Evolutionary conservation across 441 rosid species (phyloP), one percentile per base, ranked within the genome.

Genomic region (Arabidopsis lyrata): DNA sequence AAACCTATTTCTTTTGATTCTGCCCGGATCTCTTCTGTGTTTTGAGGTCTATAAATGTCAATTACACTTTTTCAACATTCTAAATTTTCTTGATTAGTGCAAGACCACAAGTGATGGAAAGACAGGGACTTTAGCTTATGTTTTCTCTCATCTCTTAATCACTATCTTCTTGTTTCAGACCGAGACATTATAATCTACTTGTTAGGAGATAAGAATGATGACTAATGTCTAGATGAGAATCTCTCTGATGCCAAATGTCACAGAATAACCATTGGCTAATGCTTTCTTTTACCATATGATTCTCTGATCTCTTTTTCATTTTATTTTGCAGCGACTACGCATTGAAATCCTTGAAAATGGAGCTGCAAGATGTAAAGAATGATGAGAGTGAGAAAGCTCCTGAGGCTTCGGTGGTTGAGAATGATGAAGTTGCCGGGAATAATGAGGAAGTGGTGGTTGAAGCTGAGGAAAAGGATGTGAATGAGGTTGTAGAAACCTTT

Each of bases 151-250:
- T 29, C 31, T 42, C 16, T 42, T 42, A 5, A 42, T 14, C 31
- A 29, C 16, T 13, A 42, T 42, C 6, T 42, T 14, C 36, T 29
- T 48, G 27, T 67, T 12, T 41, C 12, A 36, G 79, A 69, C 70
- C 69, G 75, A 74, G 79, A 76, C 75, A 76, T 76, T 75, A 76
- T 70, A 68, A 22, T 75, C 71, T 63, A 66, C 44, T 58, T 24
- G 49, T 9, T 36, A 1, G 41, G 70, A 31, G 78, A 66, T 74
- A 49, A 52, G 44, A 59, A 66, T 76, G 79, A 55, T 76, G 79
- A 76, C 7, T 76, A 24, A 9, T 63, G 75, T 68, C 79, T 76
- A 63, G 22, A 76, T 68, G 79, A 74, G 75, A 76, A 76, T 76
- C 75, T 69, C 74, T 76, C 79, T 76, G 75, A 68, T 76, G 70